Base-by-base conservation (phyloP, 2,329 filamentous ascomycete species). In the Esteya vermicola region DNA sequence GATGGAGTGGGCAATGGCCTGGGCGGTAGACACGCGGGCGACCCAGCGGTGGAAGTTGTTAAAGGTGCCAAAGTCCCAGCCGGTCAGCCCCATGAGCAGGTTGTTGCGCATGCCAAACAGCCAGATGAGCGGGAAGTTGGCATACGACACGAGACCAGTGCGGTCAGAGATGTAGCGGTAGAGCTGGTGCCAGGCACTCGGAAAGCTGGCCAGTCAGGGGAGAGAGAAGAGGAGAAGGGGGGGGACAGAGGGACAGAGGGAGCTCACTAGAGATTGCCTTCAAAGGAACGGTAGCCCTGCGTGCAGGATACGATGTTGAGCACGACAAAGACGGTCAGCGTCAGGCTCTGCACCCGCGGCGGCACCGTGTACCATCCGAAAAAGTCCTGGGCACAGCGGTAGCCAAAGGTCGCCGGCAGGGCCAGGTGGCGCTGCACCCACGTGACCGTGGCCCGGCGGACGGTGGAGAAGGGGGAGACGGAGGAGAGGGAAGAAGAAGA, bases 31-130 rank as follows among this genome's bases (percentile, higher is more conserved):
- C 3, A 80, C 62, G 16, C 78, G 63, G 0, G 79, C 78, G 4
- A 78, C 63, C 64, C 75, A 77, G 0, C 78, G 70, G 53, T 83
- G 79, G 39, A 81, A 81, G 31, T 73, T 66, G 47, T 74, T 82
- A 50, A 75, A 82, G 0, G 73, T 75, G 2, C 67, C 65, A 52
- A 78, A 81, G 10, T 72, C 74, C 77, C 78, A 83, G 0, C 78
- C 78, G 0, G 79, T 82, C 1, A 75, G 52, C 73, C 73, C 79
- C 40, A 81, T 59, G 14, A 81, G 63, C 0, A 76, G 50, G 38
- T 83, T 81, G 45, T 83, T 84, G 9, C 79, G 63, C 51, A 73
- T 72, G 1, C 70, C 72, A 47, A 83, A 82, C 0, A 82, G 33
- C 48, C 48, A 49, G 30, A 49, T 36, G 14, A 47, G 39, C 12